Base-by-base conservation (phyloP, 768 basidiomycete genomes). In the Hygrophoropsis aurantiaca region DNA sequence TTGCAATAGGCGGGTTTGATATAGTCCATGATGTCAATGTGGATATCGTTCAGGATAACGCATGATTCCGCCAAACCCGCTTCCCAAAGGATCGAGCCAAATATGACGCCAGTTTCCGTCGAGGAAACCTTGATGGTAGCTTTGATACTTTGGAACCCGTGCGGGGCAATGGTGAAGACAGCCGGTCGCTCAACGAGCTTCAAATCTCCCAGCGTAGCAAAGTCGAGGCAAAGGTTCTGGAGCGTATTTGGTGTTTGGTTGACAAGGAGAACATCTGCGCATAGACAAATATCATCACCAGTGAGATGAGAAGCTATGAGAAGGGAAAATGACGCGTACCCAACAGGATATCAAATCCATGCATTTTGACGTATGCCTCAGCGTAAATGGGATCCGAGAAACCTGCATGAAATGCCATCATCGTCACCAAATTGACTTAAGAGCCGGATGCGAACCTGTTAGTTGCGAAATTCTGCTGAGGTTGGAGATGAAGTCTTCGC, bases 311-410 rank as follows among this genome's bases (percentile, higher is more conserved):
- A 18, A 43, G 32, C 33, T 30, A 39, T 36, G 10, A 25, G 30
- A 19, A 24, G 16, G 9, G 5, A 39, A 33, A 20, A 9, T n/a
- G 39, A 32, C 41, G 2, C 74, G 20, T 44, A 90, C 90, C 92
- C 3, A 99, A 81, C 34, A 92, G 69, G 60, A 99, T 97, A 64
- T 99, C 95, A 65, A 98, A 98, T 32, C 94, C 93, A 54, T 97
- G 91, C 68, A 98, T 91, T 66, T 94, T 95, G 55, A 98, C 94
- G 60, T 91, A 92, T 2, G 95, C 94, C 65, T 99, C 97, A 7
- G 94, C 94, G 58, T 98, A 98, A 52, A 99, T 92, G 10, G 95
- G 92, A 64, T 98, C 97, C 21, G 94, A 97, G 79, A 98, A 98
- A 25, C 95, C 94, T 84, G 56, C 36, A 19, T 42, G 36, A 40